Evolutionary conservation across 2,329 filamentous ascomycete genomes (phyloP), one percentile per base, ranked within the genome.

Genomic region (Trichoderma endophyticum): DNA sequence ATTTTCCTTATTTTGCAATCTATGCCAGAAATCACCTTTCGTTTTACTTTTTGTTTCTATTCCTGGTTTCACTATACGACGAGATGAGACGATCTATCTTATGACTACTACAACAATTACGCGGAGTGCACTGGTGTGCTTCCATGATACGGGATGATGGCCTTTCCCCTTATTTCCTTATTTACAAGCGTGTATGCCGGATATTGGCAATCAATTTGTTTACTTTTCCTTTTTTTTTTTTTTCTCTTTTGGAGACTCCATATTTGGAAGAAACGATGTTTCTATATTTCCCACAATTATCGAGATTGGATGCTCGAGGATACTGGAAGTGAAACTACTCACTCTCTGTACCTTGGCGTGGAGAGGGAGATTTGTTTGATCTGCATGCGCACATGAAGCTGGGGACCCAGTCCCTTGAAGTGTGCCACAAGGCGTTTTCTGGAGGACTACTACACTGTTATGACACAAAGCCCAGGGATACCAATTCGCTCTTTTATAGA

Each of bases 61-160:
- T 76, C 74, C 73, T 74, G 76, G 75, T 75, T 78, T 77, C 75
- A 73, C 73, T 71, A 73, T 69, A 76, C 71, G 60, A 79, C 74
- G 77, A 79, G 77, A 79, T 74, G 76, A 78, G 75, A 80, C 74
- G 72, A 59, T 75, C 78, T 77, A 78, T 75, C 79, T 80, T 77
- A 79, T 74, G 79, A 80, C 78, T 76, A 76, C 78, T 73, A 78
- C 76, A 78, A 75, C 76, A 78, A 75, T 73, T 77, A 68, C 61
- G 71, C 70, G 73, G 76, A 75, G 68, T 73, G 76, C 73, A 75
- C 71, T 75, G 32, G 69, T 74, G 73, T 74, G 73, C 74, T 43
- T 73, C 73, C 74, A 60, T 71, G 75, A 78, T 73, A 74, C 66
- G 76, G 76, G 72, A 77, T 77, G 78, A 78, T 56, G 34, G 36